phyloP scores from a whole-genome alignment of 192 early-diverging fungal genomes.

The Chytriomyces sp. region DNA sequence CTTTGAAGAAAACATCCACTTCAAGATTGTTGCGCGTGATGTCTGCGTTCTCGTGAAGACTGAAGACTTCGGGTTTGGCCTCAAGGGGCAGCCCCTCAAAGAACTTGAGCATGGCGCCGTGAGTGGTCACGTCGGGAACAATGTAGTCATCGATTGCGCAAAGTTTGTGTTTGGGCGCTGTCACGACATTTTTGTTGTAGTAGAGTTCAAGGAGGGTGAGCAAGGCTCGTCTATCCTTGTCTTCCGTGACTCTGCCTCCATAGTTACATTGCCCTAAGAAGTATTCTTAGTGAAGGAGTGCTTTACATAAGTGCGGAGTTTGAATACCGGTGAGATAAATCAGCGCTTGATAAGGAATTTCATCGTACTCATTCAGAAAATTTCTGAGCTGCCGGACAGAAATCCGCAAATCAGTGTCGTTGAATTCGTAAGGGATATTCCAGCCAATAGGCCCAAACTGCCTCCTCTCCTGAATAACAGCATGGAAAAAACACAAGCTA shows the following conservation, averaged over 20 bases:
- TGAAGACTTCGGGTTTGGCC: conserved; percentile 61
- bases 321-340: conserved; percentile 56
- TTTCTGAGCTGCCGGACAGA: conserved; percentile 63
- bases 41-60: conserved; percentile 65
- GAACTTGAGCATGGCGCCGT: conserved; percentile 51
- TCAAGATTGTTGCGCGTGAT: conserved; percentile 64
- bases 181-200: conserved; percentile 52
- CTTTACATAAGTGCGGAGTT: too few relatives aligned
- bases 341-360: conserved; percentile 58
- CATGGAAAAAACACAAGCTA: conserved; percentile 64
- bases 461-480: conserved; percentile 59
- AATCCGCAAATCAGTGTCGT: conserved; percentile 63
- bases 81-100: conserved; percentile 58
- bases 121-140: conserved; percentile 45
- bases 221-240: conserved; percentile 59
- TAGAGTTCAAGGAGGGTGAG: conserved; percentile 49
- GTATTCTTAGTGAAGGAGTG: too few relatives aligned
- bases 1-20: conserved; percentile 58
- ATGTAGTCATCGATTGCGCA: conserved; percentile 52
- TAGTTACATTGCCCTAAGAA: conserved; percentile 60
- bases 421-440: conserved; percentile 70
- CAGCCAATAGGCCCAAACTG: conserved; percentile 67
- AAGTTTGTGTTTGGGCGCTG: conserved; percentile 44
- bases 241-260: conserved; percentile 63
- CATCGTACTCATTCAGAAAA: conserved; percentile 61